Base-by-base conservation (phyloP, 176 grass and related monocot species). In the Luzula sylvatica region DNA sequence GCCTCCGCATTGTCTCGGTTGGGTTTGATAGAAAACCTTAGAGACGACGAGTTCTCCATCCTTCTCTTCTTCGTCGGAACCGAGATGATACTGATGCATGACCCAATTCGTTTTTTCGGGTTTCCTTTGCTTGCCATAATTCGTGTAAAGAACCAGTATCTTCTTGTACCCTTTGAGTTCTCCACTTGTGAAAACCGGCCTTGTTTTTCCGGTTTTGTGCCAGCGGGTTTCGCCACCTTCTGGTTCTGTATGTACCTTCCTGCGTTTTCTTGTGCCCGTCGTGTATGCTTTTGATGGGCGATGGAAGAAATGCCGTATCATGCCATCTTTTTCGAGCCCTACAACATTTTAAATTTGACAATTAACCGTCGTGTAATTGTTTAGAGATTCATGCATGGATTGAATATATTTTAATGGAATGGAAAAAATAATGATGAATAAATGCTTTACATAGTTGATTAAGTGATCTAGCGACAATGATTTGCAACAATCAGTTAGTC, bases 201-300 rank as follows among this genome's bases (percentile, higher is more conserved):
- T 74, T 18, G 93, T 98, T 66, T 98, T 98, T 22, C 93, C 93
- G 0, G 86, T 98, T 67, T 98, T 98, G 78, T 98, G 93, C 93
- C 93, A 98, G 25, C 93, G 82, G 14, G 93, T 98, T 78, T 98
- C 93, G 8, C 93, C 78, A 6, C 93, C 93, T 7, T 92, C 71
- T 27, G 74, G 77, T 39, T 98, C 86, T n/a, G 93, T 87, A 55
- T 83, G 86, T 50, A 98, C 93, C 58, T 98, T 98, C 42, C 86
- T 74, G 28, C 93, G 71, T 58, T 98, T 98, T 46, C 93, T 70
- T 1, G 86, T 98, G 18, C 93, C 93, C 2, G 93, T 98, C 26
- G 86, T 92, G 65, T 98, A 98, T 22, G 93, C 93, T 65, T 90
- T 86, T 1, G 86, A 98, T 3, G 93, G 93, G 16, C 93, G 93